These are phyloP conservation scores for Xylaria sp. DNA, from an alignment of 2,329 filamentous ascomycete genomes.

Conservation along the genomic window DNA sequence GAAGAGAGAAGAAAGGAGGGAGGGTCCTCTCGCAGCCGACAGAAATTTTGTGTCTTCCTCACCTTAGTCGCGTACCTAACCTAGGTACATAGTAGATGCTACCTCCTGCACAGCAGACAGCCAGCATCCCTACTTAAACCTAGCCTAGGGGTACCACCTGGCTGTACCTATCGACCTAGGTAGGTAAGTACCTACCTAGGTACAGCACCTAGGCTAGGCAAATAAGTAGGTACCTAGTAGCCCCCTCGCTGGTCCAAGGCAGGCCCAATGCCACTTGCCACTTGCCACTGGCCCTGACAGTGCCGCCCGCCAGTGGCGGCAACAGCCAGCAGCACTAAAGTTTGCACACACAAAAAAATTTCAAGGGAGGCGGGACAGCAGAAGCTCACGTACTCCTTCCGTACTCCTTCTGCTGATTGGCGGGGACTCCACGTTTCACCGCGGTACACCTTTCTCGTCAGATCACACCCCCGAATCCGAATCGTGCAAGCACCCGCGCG, in stretches of 20 bases:
- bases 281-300: no score
- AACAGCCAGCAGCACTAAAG: no score
- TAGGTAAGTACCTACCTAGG: no score
- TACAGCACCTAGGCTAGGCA: no score
- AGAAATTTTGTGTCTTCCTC: conserved; percentile 41
- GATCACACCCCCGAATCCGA: no score
- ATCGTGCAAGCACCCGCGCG: neutral
- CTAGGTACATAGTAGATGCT: neutral
- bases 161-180: no score
- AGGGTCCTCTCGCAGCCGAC: conserved; percentile 35
- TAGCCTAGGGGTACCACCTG: no score
- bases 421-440: neutral
- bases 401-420: neutral
- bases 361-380: conserved; percentile 3
- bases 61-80: conserved; percentile 34
- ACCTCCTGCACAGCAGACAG: no score
- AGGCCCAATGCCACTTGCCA: no score
- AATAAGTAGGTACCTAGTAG: neutral
- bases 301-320: neutral
- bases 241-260: no score
- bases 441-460: neutral
- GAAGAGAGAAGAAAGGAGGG: conserved; percentile 46
- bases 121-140: no score
- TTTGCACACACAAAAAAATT: conserved; percentile 27
- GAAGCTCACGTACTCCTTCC: neutral